These are phyloP conservation scores for Alternaria atra DNA, from an alignment of 2,329 filamentous ascomycete genomes.

Conservation along the genomic window DNA sequence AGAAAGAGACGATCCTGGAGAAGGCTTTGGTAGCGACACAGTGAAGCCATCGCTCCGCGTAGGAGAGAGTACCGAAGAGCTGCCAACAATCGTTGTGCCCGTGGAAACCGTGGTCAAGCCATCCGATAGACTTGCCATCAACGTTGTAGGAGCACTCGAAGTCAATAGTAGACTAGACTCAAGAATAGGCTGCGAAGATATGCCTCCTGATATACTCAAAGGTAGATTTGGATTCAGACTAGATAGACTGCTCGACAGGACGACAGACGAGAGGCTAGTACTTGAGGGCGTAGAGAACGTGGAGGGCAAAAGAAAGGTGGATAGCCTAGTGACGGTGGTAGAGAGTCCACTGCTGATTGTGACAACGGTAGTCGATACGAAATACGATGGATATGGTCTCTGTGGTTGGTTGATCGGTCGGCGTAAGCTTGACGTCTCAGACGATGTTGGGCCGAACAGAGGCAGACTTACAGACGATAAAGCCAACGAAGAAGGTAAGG, in stretches of 20 bases:
- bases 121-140: background rate
- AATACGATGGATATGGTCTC: constrained; percentile 11
- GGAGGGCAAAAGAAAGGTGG: background rate
- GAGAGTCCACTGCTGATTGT: background rate
- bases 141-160: constrained; percentile 1
- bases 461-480: background rate
- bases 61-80: background rate
- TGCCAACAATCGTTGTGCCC: background rate
- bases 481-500: background rate
- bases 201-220: background rate
- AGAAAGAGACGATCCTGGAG: background rate
- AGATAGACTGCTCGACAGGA: background rate
- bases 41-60: constrained; percentile 1
- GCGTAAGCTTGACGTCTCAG: background rate
- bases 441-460: background rate
- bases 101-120: background rate
- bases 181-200: background rate
- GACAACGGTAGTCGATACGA: background rate
- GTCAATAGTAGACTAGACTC: background rate
- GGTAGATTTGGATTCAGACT: background rate
- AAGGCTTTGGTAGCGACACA: background rate
- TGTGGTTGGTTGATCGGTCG: constrained; percentile 12
- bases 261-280: background rate
- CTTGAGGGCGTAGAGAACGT: background rate
- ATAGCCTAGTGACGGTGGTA: background rate